These are phyloP conservation scores for Alternaria brassicae DNA, from an alignment of 2,329 filamentous ascomycete genomes.

Conservation along the genomic window DNA sequence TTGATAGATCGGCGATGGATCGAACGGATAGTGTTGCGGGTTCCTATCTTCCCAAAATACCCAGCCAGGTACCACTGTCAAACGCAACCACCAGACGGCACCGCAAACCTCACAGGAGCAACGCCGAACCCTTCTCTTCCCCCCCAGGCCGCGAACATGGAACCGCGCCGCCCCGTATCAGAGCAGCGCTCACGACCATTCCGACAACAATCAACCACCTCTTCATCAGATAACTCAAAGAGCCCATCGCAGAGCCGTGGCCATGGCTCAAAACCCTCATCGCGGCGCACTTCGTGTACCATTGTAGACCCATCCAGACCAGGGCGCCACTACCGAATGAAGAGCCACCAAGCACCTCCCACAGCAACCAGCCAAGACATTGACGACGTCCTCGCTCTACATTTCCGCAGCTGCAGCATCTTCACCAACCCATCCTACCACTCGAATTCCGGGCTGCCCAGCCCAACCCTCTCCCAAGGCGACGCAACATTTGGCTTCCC, in stretches of 20 bases:
- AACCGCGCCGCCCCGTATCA: conserved; percentile 30
- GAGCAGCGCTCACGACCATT: conserved; percentile 34
- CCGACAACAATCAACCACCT: conserved; percentile 38
- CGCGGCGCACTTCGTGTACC: conserved; percentile 45
- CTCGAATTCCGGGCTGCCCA: conserved; percentile 28
- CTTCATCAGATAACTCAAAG: conserved; percentile 40
- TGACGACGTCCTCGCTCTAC: conserved; percentile 50
- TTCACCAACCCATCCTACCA: conserved; percentile 44
- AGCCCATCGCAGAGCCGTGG: conserved; percentile 37
- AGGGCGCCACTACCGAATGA: conserved; percentile 46
- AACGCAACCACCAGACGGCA: conserved; percentile 34
- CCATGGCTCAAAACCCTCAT: conserved; percentile 44
- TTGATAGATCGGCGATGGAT: conserved; percentile 42
- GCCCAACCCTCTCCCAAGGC: conserved; percentile 31
- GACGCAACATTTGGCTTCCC: conserved; percentile 17
- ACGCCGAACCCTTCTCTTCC: conserved; percentile 9
- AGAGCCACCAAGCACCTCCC: conserved; percentile 40
- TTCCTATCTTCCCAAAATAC: conserved; percentile 26
- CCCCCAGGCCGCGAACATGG: conserved; percentile 17
- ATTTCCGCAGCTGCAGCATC: conserved; percentile 49
- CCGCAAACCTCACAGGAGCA: conserved; percentile 23
- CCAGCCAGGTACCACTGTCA: conserved; percentile 22
- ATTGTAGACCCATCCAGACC: conserved; percentile 45
- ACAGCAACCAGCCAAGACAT: conserved; percentile 40
- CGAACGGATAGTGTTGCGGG: conserved; percentile 46